phyloP scores from a whole-genome alignment of 1,284 basidiomycete genomes.

The Cutaneotrichosporon cavernicola region DNA sequence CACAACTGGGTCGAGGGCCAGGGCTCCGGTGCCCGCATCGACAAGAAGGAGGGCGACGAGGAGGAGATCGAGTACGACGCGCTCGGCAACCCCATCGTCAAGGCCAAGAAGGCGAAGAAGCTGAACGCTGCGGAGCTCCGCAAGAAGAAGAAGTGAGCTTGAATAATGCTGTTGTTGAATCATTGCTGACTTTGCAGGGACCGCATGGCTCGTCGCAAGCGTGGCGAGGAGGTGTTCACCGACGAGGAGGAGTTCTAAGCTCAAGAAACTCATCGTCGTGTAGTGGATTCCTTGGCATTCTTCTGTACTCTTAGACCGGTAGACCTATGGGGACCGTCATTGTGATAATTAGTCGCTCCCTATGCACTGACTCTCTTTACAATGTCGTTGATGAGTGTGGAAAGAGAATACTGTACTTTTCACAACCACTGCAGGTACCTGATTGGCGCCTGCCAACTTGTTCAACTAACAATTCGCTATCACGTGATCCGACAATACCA shows the following conservation, averaged over 20 bases:
- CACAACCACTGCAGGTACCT: no score
- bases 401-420: no score
- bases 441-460: no score
- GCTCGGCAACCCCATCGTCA: constrained; percentile 61
- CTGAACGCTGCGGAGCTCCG: constrained; percentile 73
- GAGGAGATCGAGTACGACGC: constrained; percentile 89
- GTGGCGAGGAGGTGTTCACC: constrained; percentile 47
- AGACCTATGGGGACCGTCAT: constrained; percentile 7
- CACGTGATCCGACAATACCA: no score
- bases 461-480: no score
- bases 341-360: constrained; percentile 11
- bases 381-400: no score
- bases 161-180: no score
- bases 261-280: neutral
- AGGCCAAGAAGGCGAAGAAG: constrained; percentile 78
- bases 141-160: constrained; percentile 73
- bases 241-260: constrained; percentile 17
- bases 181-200: no score
- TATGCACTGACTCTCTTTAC: constrained; percentile 12
- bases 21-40: constrained; percentile 81
- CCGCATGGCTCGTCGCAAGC: constrained; percentile 56
- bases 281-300: constrained; percentile 4
- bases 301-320: constrained; percentile 11
- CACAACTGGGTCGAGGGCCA: constrained; percentile 99
- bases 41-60: constrained; percentile 82